Base-by-base conservation (phyloP, 208 protist species). In the Acanthamoeba royreba region DNA sequence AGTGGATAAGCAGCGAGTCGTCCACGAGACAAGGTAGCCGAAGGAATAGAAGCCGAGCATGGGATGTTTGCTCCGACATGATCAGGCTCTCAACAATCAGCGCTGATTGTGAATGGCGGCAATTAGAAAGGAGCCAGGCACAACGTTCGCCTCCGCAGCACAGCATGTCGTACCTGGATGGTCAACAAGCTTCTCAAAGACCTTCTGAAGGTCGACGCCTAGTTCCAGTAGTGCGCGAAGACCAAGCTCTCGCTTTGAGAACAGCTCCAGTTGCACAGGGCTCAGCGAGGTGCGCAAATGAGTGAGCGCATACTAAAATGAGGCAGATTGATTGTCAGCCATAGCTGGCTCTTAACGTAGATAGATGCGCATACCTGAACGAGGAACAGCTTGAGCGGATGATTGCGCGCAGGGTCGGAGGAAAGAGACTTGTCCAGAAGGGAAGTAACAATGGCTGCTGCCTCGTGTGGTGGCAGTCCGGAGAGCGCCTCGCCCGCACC, bases 11-110 rank as follows among this genome's bases (percentile, higher is more conserved):
- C 2, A 96, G 55, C 33, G 79, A 52, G 43, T 93, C 94, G 35
- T 94, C 55, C 47, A 69, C 91, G 4, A 96, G 55, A 17, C 93
- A 53, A 43, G 87, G 92, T 19, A 94, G 87, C 3, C 63, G 72
- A 0, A 40, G n/a, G 11, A 96, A 47, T n/a, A 96, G 40, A 40
- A 92, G 87, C 1, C 81, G 19, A 28, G 90, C 92, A 25, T 93
- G 38, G 35, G 94, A 63, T 25, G 93, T 92, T 58, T 93, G 94
- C 61, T 94, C 85, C 43, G 92, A 93, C 94, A 96, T 96, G 4
- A 96, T 53, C 15, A 96, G 61, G 88, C 87, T 96, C 43, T 96
- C 94, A 42, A 96, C 46, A n/a, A 96, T 93, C 4, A 94, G 31
- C 17, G 38, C 38, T 45, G 74, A n/a, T n/a, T n/a, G n/a, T n/a